phyloP scores from a whole-genome alignment of 345 rosid genomes.

The Brassica incana region DNA sequence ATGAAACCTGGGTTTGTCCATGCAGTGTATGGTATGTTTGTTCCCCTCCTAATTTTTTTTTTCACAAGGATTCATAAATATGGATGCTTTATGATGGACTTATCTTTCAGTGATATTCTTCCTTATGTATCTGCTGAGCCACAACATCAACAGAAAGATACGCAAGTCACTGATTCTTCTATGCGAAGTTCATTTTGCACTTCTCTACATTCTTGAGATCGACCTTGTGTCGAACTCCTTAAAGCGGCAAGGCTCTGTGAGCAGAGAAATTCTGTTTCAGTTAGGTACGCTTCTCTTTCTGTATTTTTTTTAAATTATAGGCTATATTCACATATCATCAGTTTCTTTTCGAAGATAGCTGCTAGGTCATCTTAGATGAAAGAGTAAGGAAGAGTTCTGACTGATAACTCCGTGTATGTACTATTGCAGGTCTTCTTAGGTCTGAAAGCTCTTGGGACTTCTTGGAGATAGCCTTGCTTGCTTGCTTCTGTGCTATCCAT shows the following conservation, averaged over 20 bases:
- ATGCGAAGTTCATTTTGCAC: constrained; percentile 92
- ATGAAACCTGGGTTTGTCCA: constrained; percentile 96
- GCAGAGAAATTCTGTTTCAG: constrained; percentile 68
- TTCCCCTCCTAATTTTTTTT: constrained; percentile 8
- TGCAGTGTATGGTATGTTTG: constrained; percentile 78
- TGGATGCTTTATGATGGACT: constrained; percentile 26
- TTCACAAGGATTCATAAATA: constrained; percentile 12
- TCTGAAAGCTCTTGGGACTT: constrained; percentile 79
- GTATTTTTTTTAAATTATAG: constrained; percentile 26
- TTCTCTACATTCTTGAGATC: constrained; percentile 82
- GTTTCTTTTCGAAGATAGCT: constrained; percentile 26
- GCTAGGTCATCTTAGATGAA: constrained; percentile 28
- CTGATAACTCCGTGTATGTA: constrained; percentile 26
- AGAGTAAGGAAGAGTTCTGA: constrained; percentile 15
- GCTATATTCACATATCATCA: constrained; percentile 25
- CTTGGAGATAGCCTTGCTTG: constrained; percentile 89
- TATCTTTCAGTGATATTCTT: constrained; percentile 79
- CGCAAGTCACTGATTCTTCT: constrained; percentile 84
- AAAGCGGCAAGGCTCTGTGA: constrained; percentile 56
- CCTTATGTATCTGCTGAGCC: constrained; percentile 90
- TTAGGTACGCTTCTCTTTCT: constrained; percentile 54
- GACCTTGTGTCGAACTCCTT: constrained; percentile 65
- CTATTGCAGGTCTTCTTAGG: constrained; percentile 77
- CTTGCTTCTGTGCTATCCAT: constrained; percentile 91
- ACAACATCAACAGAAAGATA: constrained; percentile 73